Percentiles rank a stretch among this genome's conserved stretches.
Evolutionary conservation across 2,329 filamentous ascomycete genomes (phyloP).

Genomic region (Neonectria sp.): DNA sequence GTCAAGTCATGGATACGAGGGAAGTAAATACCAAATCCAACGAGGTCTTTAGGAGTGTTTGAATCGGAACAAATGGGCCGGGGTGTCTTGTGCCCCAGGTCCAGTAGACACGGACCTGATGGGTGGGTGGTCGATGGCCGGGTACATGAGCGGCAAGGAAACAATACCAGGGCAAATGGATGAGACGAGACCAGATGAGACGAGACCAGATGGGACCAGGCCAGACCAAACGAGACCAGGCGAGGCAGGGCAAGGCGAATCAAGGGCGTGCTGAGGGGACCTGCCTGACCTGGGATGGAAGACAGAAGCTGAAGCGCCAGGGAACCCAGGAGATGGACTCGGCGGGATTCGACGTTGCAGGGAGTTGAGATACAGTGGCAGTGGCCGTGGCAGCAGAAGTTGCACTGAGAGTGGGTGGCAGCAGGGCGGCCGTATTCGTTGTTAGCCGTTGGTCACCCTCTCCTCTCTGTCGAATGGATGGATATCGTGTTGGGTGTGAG

Average conservation of each 20-base stretch:
- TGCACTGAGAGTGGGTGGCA: constrained; percentile 21
- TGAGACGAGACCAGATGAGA: constrained; percentile 37
- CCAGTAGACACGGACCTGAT: constrained; percentile 41
- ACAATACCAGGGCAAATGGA: constrained; percentile 31
- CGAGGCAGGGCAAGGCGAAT: constrained; percentile 6
- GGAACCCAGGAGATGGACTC: constrained; percentile 13
- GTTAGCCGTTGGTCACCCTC: constrained; percentile 16
- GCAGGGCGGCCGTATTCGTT: constrained; percentile 25
- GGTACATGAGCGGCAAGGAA: constrained; percentile 22
- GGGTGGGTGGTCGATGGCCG: constrained; percentile 31
- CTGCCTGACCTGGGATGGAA: constrained; percentile 11
- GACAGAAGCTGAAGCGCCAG: constrained; percentile 30
- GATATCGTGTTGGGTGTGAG: background rate
- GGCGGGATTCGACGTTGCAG: constrained; percentile 34
- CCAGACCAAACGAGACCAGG: constrained; percentile 22
- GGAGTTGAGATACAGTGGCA: constrained; percentile 30
- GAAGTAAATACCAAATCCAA: constrained; percentile 46
- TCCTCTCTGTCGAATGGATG: constrained; percentile 2
- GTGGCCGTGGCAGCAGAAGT: constrained; percentile 11
- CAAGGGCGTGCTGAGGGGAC: constrained; percentile 2
- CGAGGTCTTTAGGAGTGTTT: constrained; percentile 26
- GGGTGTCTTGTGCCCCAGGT: constrained; percentile 43
- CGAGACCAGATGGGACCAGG: constrained; percentile 33
- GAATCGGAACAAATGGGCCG: constrained; percentile 34
- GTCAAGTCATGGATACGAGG: constrained; percentile 40